These are phyloP conservation scores for Balakata baccata DNA, from an alignment of 345 rosid species.

Conservation along the genomic window DNA sequence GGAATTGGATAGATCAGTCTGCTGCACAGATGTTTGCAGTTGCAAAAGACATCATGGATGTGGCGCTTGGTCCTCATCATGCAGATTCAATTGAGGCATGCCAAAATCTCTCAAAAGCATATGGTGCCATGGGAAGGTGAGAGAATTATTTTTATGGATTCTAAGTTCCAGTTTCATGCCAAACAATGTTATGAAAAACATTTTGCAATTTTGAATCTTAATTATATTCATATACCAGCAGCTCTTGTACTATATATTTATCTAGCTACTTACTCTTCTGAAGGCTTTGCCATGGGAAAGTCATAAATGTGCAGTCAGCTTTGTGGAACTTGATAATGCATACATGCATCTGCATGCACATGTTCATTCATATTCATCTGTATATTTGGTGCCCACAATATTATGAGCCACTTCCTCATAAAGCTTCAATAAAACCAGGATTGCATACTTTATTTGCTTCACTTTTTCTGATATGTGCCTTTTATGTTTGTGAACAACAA, in stretches of 20 bases:
- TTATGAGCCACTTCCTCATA: not conserved
- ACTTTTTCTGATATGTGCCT: not conserved
- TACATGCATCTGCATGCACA: not conserved
- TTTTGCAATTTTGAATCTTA: constrained; percentile 7
- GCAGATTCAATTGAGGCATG: constrained; percentile 86
- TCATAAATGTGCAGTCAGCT: not conserved
- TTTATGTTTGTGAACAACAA: not conserved
- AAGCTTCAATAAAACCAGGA: not conserved
- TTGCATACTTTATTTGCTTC: not conserved
- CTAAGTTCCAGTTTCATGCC: constrained; percentile 12
- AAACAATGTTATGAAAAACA: not conserved
- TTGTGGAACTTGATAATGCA: not conserved
- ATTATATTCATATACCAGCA: not conserved
- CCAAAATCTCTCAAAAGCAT: constrained; percentile 90
- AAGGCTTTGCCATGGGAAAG: constrained; percentile 7
- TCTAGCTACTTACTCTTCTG: not conserved
- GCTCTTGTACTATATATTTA: not conserved
- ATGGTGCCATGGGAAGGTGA: constrained; percentile 76
- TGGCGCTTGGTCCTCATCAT: constrained; percentile 89
- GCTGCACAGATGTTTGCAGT: constrained; percentile 96
- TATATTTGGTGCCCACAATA: not conserved
- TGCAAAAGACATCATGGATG: constrained; percentile 92
- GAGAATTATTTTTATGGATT: constrained; percentile 15
- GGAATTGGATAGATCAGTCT: constrained; percentile 88
- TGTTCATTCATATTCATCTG: not conserved